A percentile compares a stretch with the other conserved stretches of the same genome.
Evolutionary conservation across 176 grass and related monocot genomes (phyloP).

Genomic region (Eleusine coracana): DNA sequence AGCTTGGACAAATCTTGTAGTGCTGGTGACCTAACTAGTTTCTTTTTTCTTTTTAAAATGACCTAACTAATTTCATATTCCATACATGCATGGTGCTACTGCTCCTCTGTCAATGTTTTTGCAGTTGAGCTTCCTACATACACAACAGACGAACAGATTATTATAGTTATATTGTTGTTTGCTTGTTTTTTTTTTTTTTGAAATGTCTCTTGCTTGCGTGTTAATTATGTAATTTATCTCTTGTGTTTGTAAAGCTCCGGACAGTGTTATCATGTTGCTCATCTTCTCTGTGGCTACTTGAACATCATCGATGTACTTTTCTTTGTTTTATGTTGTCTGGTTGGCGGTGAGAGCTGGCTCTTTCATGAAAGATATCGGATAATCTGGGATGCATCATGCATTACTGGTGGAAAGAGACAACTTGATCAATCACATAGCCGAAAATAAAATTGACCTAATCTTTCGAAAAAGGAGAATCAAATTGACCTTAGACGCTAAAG

Average conservation of each 20-base stretch:
- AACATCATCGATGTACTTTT: background rate
- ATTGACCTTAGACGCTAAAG: background rate
- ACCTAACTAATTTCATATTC: background rate
- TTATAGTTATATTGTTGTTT: background rate
- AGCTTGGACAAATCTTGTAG: background rate
- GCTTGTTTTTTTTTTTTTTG: background rate
- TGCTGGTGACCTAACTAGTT: background rate
- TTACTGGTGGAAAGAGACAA: background rate
- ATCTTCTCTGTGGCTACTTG: background rate
- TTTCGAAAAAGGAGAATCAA: background rate
- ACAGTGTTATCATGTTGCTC: background rate
- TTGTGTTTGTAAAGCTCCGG: background rate
- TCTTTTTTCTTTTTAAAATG: background rate
- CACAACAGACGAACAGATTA: background rate
- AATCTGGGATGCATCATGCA: background rate
- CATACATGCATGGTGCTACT: background rate
- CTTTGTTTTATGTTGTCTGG: background rate
- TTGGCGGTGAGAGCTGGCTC: background rate
- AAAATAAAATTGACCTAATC: background rate
- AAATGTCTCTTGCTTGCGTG: background rate
- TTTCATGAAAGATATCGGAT: background rate
- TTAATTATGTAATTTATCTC: no score
- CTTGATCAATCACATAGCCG: background rate
- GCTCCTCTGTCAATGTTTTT: background rate
- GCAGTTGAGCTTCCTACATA: background rate